Evolutionary conservation across 2,329 filamentous ascomycete genomes (phyloP).

Genomic region (Hypoxylon sp.): DNA sequence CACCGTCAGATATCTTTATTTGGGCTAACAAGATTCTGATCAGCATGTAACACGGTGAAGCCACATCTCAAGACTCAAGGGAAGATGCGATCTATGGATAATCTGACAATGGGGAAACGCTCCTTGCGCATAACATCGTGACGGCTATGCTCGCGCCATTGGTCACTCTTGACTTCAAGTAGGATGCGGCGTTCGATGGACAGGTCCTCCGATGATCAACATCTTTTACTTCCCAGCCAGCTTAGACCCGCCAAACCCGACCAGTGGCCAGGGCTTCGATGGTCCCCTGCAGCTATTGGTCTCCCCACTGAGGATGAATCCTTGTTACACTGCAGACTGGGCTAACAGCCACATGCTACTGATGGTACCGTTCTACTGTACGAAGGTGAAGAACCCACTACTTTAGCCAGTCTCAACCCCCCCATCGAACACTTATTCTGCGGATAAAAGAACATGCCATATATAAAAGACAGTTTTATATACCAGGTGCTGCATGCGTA

Average conservation of each 20-base stretch:
- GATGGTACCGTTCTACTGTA: slow-evolving; percentile 22
- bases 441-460: slow-evolving; percentile 32
- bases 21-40: slow-evolving; percentile 48
- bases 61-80: slow-evolving; percentile 31
- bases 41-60: slow-evolving; percentile 46
- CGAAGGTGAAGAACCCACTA: slow-evolving; percentile 29
- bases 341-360: slow-evolving; percentile 36
- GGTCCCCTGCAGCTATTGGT: slow-evolving; percentile 30
- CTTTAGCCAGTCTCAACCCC: slow-evolving; percentile 30
- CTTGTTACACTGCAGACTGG: slow-evolving; percentile 46
- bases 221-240: slow-evolving; percentile 35
- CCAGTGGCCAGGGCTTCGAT: slow-evolving; percentile 35
- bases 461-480: slow-evolving; percentile 37
- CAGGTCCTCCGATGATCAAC: slow-evolving; percentile 38
- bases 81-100: slow-evolving; percentile 40
- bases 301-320: slow-evolving; percentile 48
- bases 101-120: slow-evolving; percentile 40
- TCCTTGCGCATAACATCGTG: slow-evolving; percentile 38
- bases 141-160: slow-evolving; percentile 32
- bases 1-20: slow-evolving; percentile 35
- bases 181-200: slow-evolving; percentile 40
- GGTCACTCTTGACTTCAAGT: slow-evolving; percentile 40
- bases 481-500: slow-evolving; percentile 11
- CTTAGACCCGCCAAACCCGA: slow-evolving; percentile 37
- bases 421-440: slow-evolving; percentile 29